Percentiles rank a stretch among this genome's conserved stretches.
These are phyloP conservation scores for Chaetomium olivaceum DNA, from an alignment of 2,329 filamentous ascomycete genomes.

Conservation along the genomic window DNA sequence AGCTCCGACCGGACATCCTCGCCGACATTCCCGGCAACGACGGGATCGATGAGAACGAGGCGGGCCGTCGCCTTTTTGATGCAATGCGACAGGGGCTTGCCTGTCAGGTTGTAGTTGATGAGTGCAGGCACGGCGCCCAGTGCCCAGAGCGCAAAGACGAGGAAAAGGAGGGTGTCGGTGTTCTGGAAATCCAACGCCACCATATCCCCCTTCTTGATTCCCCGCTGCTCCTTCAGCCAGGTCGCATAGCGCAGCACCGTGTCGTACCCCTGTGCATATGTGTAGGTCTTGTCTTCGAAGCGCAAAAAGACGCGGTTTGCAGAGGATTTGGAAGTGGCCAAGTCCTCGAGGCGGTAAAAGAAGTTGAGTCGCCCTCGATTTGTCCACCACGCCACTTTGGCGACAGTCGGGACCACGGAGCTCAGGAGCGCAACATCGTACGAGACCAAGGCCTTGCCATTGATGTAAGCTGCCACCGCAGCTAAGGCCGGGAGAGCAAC, in stretches of 20 bases:
- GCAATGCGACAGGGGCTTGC: slow-evolving; percentile 72
- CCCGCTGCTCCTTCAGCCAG: slow-evolving; percentile 68
- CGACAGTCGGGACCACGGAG: slow-evolving; percentile 49
- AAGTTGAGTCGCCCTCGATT: slow-evolving; percentile 63
- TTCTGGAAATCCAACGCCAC: slow-evolving; percentile 83
- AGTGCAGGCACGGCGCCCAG: slow-evolving; percentile 82
- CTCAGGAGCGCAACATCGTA: slow-evolving; percentile 66
- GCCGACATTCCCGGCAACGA: slow-evolving; percentile 55
- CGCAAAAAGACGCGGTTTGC: slow-evolving; percentile 62
- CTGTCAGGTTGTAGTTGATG: slow-evolving; percentile 82
- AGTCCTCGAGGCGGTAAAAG: slow-evolving; percentile 74
- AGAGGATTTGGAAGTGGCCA: slow-evolving; percentile 54
- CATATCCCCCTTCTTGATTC: slow-evolving; percentile 69
- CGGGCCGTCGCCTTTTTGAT: slow-evolving; percentile 66
- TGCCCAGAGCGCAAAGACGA: slow-evolving; percentile 77
- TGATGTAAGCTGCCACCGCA: slow-evolving; percentile 73
- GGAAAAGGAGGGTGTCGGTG: slow-evolving; percentile 72
- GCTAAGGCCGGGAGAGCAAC: slow-evolving; percentile 61
- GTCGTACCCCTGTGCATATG: slow-evolving; percentile 75
- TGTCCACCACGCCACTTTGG: slow-evolving; percentile 50
- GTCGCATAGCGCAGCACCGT: slow-evolving; percentile 69
- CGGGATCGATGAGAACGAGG: slow-evolving; percentile 68
- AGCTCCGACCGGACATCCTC: slow-evolving; percentile 58
- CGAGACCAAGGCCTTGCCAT: slow-evolving; percentile 66
- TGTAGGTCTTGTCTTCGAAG: slow-evolving; percentile 68